Percentiles rank a stretch among this genome's conserved stretches.
Evolutionary conservation across 306 rosid species (phyloP).

Genomic region (Hippophae rhamnoides): DNA sequence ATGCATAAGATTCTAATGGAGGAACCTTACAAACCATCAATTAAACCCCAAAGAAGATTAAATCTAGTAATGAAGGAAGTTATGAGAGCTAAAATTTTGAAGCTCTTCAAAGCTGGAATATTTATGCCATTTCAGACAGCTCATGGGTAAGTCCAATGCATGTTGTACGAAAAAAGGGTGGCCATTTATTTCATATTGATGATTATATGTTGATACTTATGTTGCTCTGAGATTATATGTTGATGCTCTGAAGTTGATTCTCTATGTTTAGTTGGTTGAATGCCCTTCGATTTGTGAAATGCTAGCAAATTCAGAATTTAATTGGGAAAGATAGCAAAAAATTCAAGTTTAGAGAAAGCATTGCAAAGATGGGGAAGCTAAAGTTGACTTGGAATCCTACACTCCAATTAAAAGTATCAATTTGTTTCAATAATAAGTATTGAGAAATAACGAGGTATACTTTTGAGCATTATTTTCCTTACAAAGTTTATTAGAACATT

Average conservation of each 20-base stretch:
- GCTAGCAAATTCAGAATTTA: constrained; percentile 71
- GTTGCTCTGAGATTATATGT: constrained; percentile 5
- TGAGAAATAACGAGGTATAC: constrained; percentile 65
- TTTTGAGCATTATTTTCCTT: neutral
- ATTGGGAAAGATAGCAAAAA: constrained; percentile 61
- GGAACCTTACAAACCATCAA: too few species aligned
- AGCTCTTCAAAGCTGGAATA: too few species aligned
- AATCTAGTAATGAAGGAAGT: too few species aligned
- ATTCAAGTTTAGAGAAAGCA: constrained; percentile 75
- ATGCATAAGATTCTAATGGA: too few species aligned
- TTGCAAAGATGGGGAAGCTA: constrained; percentile 35
- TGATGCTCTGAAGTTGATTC: constrained; percentile 13
- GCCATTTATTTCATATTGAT: neutral
- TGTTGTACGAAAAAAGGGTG: too few species aligned
- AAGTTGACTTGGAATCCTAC: constrained; percentile 56
- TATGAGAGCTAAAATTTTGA: too few species aligned
- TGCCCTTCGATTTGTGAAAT: constrained; percentile 93
- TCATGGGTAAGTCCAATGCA: too few species aligned
- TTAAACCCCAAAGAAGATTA: too few species aligned
- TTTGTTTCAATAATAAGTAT: constrained; percentile 67
- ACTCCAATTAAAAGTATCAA: constrained; percentile 37
- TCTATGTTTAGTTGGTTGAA: constrained; percentile 55
- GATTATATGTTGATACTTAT: neutral
- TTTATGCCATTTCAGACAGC: too few species aligned
- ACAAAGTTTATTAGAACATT: neutral